Conservation (phyloP, 352 stramenopile species). For the Phytophthora capsici region DNA sequence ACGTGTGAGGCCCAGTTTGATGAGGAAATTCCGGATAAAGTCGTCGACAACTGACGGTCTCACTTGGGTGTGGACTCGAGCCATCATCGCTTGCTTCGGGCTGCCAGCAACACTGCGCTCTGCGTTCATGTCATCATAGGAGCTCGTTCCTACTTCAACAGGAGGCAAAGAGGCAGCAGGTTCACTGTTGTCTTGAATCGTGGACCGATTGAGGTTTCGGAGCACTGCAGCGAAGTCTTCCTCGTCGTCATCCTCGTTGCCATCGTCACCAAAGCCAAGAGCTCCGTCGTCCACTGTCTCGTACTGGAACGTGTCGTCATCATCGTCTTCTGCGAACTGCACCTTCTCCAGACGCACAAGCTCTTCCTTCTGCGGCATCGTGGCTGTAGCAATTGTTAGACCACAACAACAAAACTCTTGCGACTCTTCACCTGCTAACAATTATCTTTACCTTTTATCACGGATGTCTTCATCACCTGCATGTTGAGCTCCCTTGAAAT, state of each 20-base stretch:
- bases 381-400: conserved; percentile 11
- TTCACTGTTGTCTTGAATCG: conserved; percentile 34
- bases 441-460: conserved; percentile 35
- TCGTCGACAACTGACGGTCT: conserved; percentile 92
- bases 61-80: conserved; percentile 65
- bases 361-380: conserved; percentile 61
- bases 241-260: conserved; percentile 88
- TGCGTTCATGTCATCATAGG: conserved; percentile 18
- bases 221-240: conserved; percentile 88
- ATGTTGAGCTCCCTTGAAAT: neutral
- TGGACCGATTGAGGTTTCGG: conserved; percentile 76
- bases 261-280: conserved; percentile 50
- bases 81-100: conserved; percentile 31
- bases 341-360: conserved; percentile 90
- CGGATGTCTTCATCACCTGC: neutral
- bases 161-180: conserved; percentile 10
- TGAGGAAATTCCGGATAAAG: conserved; percentile 96
- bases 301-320: conserved; percentile 87
- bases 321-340: conserved; percentile 83
- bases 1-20: conserved; percentile 90
- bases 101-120: conserved; percentile 30
- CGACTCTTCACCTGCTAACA: conserved; percentile 29
- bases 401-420: conserved; percentile 16
- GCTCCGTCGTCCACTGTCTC: conserved; percentile 69
- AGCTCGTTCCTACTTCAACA: conserved; percentile 5